Evolutionary conservation across 148 eudicot genomes (phyloP), one percentile per base, ranked within the genome.

Genomic region (Nyssa sinensis): DNA sequence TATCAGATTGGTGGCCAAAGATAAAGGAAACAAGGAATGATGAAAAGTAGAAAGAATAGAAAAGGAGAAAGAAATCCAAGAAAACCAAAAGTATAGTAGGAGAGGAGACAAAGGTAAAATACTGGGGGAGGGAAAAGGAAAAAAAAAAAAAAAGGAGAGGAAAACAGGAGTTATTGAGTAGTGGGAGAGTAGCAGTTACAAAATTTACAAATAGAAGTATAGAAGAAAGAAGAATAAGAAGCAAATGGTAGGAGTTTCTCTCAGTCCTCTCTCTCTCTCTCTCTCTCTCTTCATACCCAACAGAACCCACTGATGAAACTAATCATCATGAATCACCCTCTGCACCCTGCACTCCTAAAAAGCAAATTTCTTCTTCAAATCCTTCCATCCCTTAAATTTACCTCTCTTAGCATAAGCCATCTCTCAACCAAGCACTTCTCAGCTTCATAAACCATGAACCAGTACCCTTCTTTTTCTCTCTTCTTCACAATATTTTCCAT

Each of bases 1-100:
- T 67, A 84, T 76, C 80, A 77, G 75, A 62, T 67, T 82, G 87
- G 49, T 78, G 83, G 84, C 89, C 81, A 81, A 90, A 84, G 90
- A 78, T 74, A 84, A 91, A 89, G 84, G 79, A 77, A 78, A 66
- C 70, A 69, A 79, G 89, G 91, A 89, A 93, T 93, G 96, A 93
- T 93, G 88, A 89, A 88, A 93, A 85, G 82, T 73, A 60, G 72
- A 71, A 80, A 69, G 65, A 88, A 84, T n/a, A 82, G 76, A 83
- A 83, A 86, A n/a, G n/a, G n/a, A n/a, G n/a, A n/a, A n/a, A 74
- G 62, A 81, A 83, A 84, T 70, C 70, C 69, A 70, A 74, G 44
- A 62, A 77, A 69, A 70, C 63, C 55, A 63, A 62, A 78, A 78
- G 78, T 37, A 49, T 69, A n/a, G n/a, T n/a, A 69, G 51, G 37